A percentile compares a stretch with the other conserved stretches of the same genome.
phyloP scores from a whole-genome alignment of 805 yeast species.

The Candida sithepensis region DNA sequence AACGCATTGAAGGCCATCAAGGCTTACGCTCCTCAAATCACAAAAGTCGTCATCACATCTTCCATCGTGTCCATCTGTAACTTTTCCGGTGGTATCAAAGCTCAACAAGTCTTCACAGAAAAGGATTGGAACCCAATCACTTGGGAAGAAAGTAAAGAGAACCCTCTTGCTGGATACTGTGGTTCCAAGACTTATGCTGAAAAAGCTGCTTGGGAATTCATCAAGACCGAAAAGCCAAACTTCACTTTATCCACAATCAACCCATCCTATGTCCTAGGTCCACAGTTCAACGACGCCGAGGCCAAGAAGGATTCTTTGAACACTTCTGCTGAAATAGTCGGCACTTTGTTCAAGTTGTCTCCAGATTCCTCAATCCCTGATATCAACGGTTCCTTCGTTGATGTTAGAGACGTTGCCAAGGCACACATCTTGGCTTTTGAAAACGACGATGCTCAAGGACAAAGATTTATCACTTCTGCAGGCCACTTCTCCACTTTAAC shows the following conservation, averaged over 20 bases:
- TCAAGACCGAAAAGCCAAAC: constrained; percentile 34
- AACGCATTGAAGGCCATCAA: constrained; percentile 44
- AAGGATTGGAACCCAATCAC: constrained; percentile 36
- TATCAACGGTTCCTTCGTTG: constrained; percentile 30
- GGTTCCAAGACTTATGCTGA: constrained; percentile 57
- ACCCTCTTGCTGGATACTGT: constrained; percentile 32
- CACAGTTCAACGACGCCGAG: constrained; percentile 41
- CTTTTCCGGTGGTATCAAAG: not conserved
- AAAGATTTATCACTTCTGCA: constrained; percentile 30
- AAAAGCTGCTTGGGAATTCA: constrained; percentile 52
- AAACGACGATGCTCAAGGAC: constrained; percentile 30
- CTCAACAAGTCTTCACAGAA: constrained; percentile 26
- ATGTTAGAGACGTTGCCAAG: constrained; percentile 61
- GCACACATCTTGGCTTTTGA: constrained; percentile 53
- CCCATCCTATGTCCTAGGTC: constrained; percentile 49
- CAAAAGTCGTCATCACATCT: constrained; percentile 53
- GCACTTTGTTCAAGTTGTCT: constrained; percentile 2
- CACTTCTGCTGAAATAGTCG: constrained; percentile 36
- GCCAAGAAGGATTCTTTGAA: constrained; percentile 31
- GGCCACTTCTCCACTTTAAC: constrained; percentile 6
- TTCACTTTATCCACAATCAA: constrained; percentile 40
- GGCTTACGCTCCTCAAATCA: constrained; percentile 40
- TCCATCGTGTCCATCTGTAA: constrained; percentile 44
- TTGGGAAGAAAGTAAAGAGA: constrained; percentile 24
- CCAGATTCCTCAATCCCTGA: not conserved